Evolutionary conservation across 768 basidiomycete species (phyloP), one percentile per base, ranked within the genome.

Genomic region (Boletus vinaceobasis): DNA sequence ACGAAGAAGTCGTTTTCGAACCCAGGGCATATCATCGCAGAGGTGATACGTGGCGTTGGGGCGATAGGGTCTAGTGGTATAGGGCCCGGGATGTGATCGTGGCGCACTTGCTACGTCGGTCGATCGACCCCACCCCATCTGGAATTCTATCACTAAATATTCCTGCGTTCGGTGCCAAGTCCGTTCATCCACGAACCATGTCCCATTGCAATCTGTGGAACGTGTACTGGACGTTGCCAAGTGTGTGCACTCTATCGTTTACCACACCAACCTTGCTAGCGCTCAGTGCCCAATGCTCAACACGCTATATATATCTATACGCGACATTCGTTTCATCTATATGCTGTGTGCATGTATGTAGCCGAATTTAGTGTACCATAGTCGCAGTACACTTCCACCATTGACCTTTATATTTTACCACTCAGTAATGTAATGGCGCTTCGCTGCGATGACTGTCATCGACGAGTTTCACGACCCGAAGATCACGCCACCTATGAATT

Each of bases 31-130:
- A 39, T 71, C 17, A 50, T 70, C 21, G 69, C 67, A 2, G 77
- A 78, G 52, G 69, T 77, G 27, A 55, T 81, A 31, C 78, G 74
- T 46, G 76, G 79, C 1, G 78, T 80, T 4, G 71, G 72, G 33
- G 71, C 72, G 31, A 74, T 77, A 15, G 57, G 56, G 26, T 23
- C 56, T 6, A 23, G 52, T n/a, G 37, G 37, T 3, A 39, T 59
- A 1, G 50, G 27, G 0, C n/a, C 47, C 1, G n/a, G 47, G 23
- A n/a, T 62, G 7, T 59, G 36, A 46, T 17, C 19, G 5, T 5
- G 11, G 26, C n/a, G 7, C 48, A 19, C 29, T 29, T 19, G 27
- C 26, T n/a, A 47, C 15, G 17, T 35, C 15, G 21, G 5, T 23
- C 46, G 15, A 35, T 35, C 21, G 33, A 35, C 15, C 11, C 21